A percentile compares a stretch with the other conserved stretches of the same genome.
Evolutionary conservation across 2,329 filamentous ascomycete genomes (phyloP).

Genomic region (Fusarium transvaalense): DNA sequence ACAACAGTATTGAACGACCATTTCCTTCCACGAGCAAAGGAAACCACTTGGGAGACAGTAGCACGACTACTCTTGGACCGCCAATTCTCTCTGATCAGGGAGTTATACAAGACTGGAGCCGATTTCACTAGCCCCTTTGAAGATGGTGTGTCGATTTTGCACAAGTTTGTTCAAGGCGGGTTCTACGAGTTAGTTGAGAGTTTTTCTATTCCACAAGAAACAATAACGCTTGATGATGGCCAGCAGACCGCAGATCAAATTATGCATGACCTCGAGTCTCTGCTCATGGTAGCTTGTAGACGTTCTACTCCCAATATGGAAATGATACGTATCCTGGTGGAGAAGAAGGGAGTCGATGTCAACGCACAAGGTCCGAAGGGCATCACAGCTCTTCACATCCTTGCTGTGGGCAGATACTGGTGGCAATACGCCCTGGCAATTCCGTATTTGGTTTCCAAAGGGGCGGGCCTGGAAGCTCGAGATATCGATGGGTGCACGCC

Average conservation of each 20-base stretch:
- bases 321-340: slow-evolving; percentile 31
- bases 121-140: slow-evolving; percentile 8
- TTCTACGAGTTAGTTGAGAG: slow-evolving; percentile 26
- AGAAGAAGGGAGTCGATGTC: slow-evolving; percentile 26
- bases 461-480: slow-evolving; percentile 26
- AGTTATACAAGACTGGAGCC: slow-evolving; percentile 23
- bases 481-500: slow-evolving; percentile 16
- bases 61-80: slow-evolving; percentile 4
- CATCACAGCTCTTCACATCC: slow-evolving; percentile 17
- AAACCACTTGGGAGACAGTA: slow-evolving; percentile 19
- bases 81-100: slow-evolving; percentile 25
- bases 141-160: background rate
- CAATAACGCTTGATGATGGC: slow-evolving; percentile 2
- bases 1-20: slow-evolving; percentile 5
- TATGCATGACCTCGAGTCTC: background rate
- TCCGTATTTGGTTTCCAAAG: slow-evolving; percentile 37
- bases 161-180: slow-evolving; percentile 16
- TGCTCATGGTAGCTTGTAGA: slow-evolving; percentile 20
- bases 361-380: background rate
- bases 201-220: slow-evolving; percentile 28
- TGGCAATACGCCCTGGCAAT: slow-evolving; percentile 39
- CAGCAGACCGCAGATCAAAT: background rate
- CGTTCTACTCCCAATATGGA: slow-evolving; percentile 35
- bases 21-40: background rate
- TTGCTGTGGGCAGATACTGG: slow-evolving; percentile 20